Evolutionary conservation across 1,139 yeast genomes (phyloP).

Genomic region (Wickerhamomyces sp.): DNA sequence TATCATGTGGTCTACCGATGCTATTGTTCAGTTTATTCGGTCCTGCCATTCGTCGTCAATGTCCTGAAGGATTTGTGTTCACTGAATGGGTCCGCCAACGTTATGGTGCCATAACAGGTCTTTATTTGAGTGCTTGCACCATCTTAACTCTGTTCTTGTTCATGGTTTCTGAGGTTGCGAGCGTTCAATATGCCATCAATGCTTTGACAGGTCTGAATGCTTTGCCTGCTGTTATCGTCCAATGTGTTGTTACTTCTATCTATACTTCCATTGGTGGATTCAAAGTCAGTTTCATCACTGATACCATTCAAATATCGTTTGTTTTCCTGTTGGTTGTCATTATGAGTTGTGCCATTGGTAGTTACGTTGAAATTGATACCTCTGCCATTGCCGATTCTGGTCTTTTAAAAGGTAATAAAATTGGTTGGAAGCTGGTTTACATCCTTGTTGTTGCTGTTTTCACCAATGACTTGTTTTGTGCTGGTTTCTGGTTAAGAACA

Average conservation of each 20-base stretch:
- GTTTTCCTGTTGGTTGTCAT: slow-evolving; percentile 64
- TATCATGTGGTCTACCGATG: slow-evolving; percentile 83
- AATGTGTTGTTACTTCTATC: slow-evolving; percentile 81
- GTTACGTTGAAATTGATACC: slow-evolving; percentile 66
- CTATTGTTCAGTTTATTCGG: slow-evolving; percentile 77
- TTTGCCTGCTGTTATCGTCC: slow-evolving; percentile 77
- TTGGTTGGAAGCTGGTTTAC: slow-evolving; percentile 88
- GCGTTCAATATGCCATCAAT: slow-evolving; percentile 69
- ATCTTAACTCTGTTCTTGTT: slow-evolving; percentile 81
- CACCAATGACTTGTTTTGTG: slow-evolving; percentile 84
- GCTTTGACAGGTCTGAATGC: slow-evolving; percentile 78
- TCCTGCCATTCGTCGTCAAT: slow-evolving; percentile 68
- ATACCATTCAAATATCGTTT: slow-evolving; percentile 76
- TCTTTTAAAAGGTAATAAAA: slow-evolving; percentile 52
- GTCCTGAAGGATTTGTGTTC: slow-evolving; percentile 88
- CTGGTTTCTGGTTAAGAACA: slow-evolving; percentile 93
- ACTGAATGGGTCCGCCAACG: slow-evolving; percentile 93
- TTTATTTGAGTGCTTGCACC: slow-evolving; percentile 77
- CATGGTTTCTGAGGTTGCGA: slow-evolving; percentile 84
- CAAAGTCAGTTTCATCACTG: slow-evolving; percentile 83
- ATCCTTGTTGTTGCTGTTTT: slow-evolving; percentile 81
- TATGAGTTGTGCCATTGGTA: slow-evolving; percentile 77
- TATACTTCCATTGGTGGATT: slow-evolving; percentile 91
- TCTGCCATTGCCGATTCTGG: slow-evolving; percentile 61
- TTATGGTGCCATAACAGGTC: slow-evolving; percentile 66